Conservation (phyloP, 148 eudicot species). For the Heliamphora exappendiculata region DNA sequence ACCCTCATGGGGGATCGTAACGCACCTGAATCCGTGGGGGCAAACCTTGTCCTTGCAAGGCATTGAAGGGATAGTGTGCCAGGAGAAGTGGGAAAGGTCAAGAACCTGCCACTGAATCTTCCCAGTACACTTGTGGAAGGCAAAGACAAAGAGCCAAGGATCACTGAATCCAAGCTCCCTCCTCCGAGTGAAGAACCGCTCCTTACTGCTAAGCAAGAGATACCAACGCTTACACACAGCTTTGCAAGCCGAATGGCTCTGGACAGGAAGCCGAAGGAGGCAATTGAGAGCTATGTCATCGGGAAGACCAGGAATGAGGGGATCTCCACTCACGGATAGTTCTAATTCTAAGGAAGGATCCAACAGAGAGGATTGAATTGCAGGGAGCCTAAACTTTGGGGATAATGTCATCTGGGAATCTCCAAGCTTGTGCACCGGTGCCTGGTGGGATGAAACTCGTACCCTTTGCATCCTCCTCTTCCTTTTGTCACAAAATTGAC, state of each 20-base stretch:
- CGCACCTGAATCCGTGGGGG: conserved; percentile 75
- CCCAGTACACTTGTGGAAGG: conserved; percentile 70
- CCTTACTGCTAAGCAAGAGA: conserved; percentile 53
- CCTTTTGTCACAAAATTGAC: neutral
- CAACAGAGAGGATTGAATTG: conserved; percentile 27
- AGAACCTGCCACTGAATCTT: conserved; percentile 78
- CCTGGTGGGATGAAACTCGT: conserved; percentile 55
- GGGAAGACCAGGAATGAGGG: conserved; percentile 79
- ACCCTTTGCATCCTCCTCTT: conserved; percentile 70
- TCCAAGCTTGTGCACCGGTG: conserved; percentile 69
- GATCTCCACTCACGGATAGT: conserved; percentile 43
- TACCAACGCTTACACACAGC: conserved; percentile 75
- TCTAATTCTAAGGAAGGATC: conserved; percentile 57
- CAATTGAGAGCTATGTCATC: conserved; percentile 86
- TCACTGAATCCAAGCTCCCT: conserved; percentile 61
- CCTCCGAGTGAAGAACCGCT: conserved; percentile 57
- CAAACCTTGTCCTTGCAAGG: conserved; percentile 75
- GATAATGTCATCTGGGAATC: conserved; percentile 68
- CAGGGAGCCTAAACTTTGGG: conserved; percentile 66
- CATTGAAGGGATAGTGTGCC: conserved; percentile 86
- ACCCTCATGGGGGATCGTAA: conserved; percentile 59
- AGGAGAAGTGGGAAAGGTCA: conserved; percentile 51
- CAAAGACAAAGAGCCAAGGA: conserved; percentile 76
- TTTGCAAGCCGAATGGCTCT: conserved; percentile 43
- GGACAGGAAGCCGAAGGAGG: conserved; percentile 67